Evolutionary conservation across 169 alveolate genomes (phyloP), one percentile per base, ranked within the genome.

Genomic region (Plasmodium billcollinsi): DNA sequence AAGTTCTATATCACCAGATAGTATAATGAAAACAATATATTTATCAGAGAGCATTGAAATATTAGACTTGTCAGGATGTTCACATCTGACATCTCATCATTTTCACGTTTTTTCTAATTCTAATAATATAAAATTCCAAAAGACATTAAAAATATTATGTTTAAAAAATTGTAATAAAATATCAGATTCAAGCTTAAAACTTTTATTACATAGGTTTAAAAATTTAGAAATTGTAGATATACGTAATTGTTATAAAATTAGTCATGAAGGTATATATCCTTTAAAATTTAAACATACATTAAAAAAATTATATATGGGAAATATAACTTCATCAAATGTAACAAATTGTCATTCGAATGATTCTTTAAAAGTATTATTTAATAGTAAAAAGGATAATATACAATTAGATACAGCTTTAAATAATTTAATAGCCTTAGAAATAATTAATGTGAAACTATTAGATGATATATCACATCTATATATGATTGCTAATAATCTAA

Each of bases 71-170:
- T 69, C 90, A 7, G 90, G 90, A 5, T 80, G 90, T 39, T 67
- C 90, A 2, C 90, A 80, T 49, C 29, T 80, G 59, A 56, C 85
- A 1, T 80, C 90, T 6, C 90, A 80, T 29, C 90, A 80, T 80
- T 80, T 80, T 80, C 39, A 69, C 43, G 11, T 80, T 54, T 29
- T 80, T 2, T 56, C 74, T 56, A 80, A 80, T 33, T 80, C 85
- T 33, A 67, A 80, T 67, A 39, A 80, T 54, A 43, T 80, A 11
- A 56, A 80, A 58, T 80, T 80, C 58, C 47, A 58, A 56, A 66
- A 12, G 20, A 67, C 85, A 0, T 49, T 80, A 26, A 80, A 80
- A 69, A 39, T 69, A 5, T 24, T 80, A 47, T 69, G 85, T 49
- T 43, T 80, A 69, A 67, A 63, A 56, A 45, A 62, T 15, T 80